Evolutionary conservation across 345 rosid species (phyloP).

Genomic region (Fremontodendron californicum): DNA sequence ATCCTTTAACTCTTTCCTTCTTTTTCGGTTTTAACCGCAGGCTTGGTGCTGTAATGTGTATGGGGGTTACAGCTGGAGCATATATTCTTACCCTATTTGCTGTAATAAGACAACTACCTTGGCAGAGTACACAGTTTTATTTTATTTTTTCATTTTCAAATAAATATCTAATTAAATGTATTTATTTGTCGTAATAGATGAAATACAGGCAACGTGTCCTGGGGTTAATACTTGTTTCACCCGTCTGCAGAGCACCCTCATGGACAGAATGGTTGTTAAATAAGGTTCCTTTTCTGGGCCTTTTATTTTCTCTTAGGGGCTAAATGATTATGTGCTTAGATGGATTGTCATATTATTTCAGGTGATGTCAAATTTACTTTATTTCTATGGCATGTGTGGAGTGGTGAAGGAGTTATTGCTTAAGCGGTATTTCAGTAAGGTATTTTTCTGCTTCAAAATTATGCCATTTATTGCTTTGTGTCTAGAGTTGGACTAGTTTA

Average conservation of each 20-base stretch:
- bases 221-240: constrained; percentile 95
- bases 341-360: constrained; percentile 25
- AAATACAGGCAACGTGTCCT: constrained; percentile 80
- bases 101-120: constrained; percentile 50
- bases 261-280: constrained; percentile 93
- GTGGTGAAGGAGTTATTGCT: constrained; percentile 78
- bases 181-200: constrained; percentile 44
- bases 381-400: constrained; percentile 92
- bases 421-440: constrained; percentile 92
- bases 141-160: neutral
- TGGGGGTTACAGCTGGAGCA: constrained; percentile 99
- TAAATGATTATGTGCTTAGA: constrained; percentile 4
- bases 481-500: constrained; percentile 13
- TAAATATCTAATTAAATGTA: neutral
- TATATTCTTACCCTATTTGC: constrained; percentile 90
- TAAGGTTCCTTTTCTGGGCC: constrained; percentile 49
- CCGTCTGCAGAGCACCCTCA: constrained; percentile 85
- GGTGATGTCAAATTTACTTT: constrained; percentile 82
- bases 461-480: neutral
- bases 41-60: constrained; percentile 93
- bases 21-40: constrained; percentile 27
- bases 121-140: neutral
- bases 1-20: constrained; percentile 5
- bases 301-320: constrained; percentile 7
- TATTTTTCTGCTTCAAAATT: constrained; percentile 26